Percentiles rank a stretch among this genome's conserved stretches.
These are phyloP conservation scores for Zygotorulaspora mrakii DNA, from an alignment of 1,139 yeast genomes.

Conservation along the genomic window DNA sequence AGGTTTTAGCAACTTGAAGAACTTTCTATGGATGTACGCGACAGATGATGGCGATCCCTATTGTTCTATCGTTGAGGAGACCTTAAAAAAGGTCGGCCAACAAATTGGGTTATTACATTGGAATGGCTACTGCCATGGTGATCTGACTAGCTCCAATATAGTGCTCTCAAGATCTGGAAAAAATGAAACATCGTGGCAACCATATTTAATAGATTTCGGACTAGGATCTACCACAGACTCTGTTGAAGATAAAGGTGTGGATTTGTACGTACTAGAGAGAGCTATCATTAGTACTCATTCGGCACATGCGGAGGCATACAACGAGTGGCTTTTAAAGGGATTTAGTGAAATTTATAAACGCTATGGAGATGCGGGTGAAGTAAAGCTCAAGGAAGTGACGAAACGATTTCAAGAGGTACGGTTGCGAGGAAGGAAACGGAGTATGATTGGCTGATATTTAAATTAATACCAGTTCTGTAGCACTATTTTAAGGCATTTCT, in stretches of 20 bases:
- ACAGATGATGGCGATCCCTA: constrained; percentile 34
- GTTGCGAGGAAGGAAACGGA: constrained; percentile 88
- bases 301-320: constrained; percentile 57
- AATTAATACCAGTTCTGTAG: constrained; percentile 6
- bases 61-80: constrained; percentile 40
- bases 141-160: constrained; percentile 85
- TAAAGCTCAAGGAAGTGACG: constrained; percentile 53
- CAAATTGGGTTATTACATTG: constrained; percentile 71
- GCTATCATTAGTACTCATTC: constrained; percentile 93
- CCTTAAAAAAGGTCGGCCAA: constrained; percentile 56
- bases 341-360: constrained; percentile 48
- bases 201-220: constrained; percentile 88
- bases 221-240: constrained; percentile 67
- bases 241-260: constrained; percentile 94
- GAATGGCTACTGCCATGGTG: constrained; percentile 87
- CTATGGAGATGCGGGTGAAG: constrained; percentile 37
- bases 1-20: constrained; percentile 57
- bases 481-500: constrained; percentile 9
- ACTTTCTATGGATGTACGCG: constrained; percentile 66
- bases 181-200: constrained; percentile 35
- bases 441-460: constrained; percentile 64
- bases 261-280: constrained; percentile 86
- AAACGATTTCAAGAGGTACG: constrained; percentile 77
- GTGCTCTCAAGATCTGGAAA: constrained; percentile 43
- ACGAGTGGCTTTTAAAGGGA: constrained; percentile 70